A percentile compares a stretch with the other conserved stretches of the same genome.
These are phyloP conservation scores for Blastobotrys peoriensis DNA, from an alignment of 805 yeast species.

Conservation along the genomic window DNA sequence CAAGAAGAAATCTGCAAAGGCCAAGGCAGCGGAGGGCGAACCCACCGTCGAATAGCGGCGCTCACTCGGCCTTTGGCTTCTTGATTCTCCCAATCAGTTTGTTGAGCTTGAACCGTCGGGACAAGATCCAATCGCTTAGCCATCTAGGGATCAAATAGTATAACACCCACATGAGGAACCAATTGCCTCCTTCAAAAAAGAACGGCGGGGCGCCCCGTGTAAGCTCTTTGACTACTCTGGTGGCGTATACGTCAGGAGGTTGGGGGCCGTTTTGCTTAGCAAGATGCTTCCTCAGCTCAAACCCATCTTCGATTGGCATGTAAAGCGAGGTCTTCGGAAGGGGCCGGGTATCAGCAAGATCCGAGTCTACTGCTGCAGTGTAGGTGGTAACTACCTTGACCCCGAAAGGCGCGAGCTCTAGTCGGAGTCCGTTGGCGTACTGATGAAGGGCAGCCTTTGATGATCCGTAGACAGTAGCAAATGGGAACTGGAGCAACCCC, in stretches of 20 bases:
- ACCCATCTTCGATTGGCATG: conserved; percentile 46
- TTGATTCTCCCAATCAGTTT: too few species aligned
- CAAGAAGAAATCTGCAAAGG: conserved; percentile 10
- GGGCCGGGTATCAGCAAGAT: conserved; percentile 61
- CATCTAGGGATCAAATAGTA: conserved; percentile 3
- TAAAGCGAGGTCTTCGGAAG: conserved; percentile 46
- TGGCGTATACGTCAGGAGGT: conserved; percentile 51
- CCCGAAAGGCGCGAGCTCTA: conserved; percentile 66
- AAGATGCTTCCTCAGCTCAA: conserved; percentile 52
- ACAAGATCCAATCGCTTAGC: conserved; percentile 2
- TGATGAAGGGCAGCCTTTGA: conserved; percentile 73
- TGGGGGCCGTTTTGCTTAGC: conserved; percentile 54
- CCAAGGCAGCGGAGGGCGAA: conserved; percentile 1
- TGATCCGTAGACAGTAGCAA: conserved; percentile 58
- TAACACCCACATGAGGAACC: conserved; percentile 2
- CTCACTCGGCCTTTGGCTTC: too few species aligned
- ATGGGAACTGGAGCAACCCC: conserved; percentile 65
- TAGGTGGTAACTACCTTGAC: conserved; percentile 63
- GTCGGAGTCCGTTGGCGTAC: conserved; percentile 54
- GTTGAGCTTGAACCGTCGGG: conserved; percentile 3
- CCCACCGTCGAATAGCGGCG: too few species aligned
- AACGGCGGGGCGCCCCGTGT: not conserved
- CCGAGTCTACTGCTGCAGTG: conserved; percentile 71
- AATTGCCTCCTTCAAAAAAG: conserved; percentile 5
- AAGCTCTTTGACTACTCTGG: conserved; percentile 32